phyloP scores from a whole-genome alignment of 2,329 filamentous ascomycete genomes.

The Fusarium veterinarium region DNA sequence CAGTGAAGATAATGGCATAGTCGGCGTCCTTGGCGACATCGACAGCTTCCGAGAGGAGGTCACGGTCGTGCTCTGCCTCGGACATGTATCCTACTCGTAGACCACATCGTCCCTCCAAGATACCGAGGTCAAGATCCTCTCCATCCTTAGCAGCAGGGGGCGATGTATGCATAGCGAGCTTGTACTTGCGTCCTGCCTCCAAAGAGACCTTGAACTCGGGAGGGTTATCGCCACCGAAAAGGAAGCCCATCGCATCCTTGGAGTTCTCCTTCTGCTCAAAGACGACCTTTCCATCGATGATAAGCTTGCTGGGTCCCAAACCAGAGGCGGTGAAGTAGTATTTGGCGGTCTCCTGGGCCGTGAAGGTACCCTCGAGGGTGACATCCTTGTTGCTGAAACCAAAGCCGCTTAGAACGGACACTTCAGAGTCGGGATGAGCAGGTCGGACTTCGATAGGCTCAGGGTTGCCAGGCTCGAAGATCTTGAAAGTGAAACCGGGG shows the following conservation, averaged over 20 bases:
- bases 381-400: conserved; percentile 43
- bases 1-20: conserved; percentile 65
- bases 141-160: conserved; percentile 42
- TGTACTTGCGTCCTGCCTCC: conserved; percentile 47
- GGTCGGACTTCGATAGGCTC: conserved; percentile 42
- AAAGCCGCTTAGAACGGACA: conserved; percentile 38
- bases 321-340: conserved; percentile 50
- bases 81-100: conserved; percentile 49
- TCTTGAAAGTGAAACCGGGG: conserved; percentile 48
- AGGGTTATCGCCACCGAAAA: conserved; percentile 47
- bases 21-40: conserved; percentile 69
- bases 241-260: conserved; percentile 50
- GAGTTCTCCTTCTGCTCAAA: conserved; percentile 49
- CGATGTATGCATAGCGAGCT: conserved; percentile 45
- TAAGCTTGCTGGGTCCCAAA: conserved; percentile 47
- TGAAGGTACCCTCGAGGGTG: conserved; percentile 48
- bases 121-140: conserved; percentile 47
- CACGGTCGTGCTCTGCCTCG: conserved; percentile 49
- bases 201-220: conserved; percentile 47
- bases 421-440: conserved; percentile 43
- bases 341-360: conserved; percentile 44
- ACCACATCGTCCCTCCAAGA: conserved; percentile 49
- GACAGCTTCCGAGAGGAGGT: conserved; percentile 61
- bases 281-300: conserved; percentile 47
- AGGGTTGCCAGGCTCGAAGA: conserved; percentile 45